Conservation (phyloP, 352 stramenopile genomes). For the Albugo candida region DNA sequence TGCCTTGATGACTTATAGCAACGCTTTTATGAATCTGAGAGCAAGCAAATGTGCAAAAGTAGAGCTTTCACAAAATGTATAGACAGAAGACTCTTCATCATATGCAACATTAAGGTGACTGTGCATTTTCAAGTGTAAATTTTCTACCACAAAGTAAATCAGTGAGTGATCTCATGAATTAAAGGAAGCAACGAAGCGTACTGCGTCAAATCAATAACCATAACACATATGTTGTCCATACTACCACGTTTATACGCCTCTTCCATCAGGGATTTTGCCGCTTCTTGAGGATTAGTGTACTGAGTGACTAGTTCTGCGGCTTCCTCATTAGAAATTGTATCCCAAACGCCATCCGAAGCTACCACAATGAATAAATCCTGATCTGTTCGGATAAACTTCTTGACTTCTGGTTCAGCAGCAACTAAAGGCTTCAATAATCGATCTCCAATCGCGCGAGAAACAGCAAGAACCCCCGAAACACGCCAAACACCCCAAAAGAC, state of each 20-base stretch:
- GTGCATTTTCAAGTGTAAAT: too few relatives aligned
- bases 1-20: too few relatives aligned
- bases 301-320: constrained; percentile 50
- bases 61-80: too few relatives aligned
- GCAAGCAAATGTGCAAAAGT: too few relatives aligned
- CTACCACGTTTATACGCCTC: constrained; percentile 68
- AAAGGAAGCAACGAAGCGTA: too few relatives aligned
- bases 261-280: constrained; percentile 65
- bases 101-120: too few relatives aligned
- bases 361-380: constrained; percentile 74
- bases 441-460: constrained; percentile 85
- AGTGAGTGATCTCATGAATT: too few relatives aligned
- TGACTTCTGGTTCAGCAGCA: constrained; percentile 80
- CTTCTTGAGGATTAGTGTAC: constrained; percentile 41
- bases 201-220: constrained; percentile 83
- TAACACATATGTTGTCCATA: constrained; percentile 82
- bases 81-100: too few relatives aligned
- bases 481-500: constrained; percentile 85
- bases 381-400: constrained; percentile 27
- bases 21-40: too few relatives aligned
- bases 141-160: too few relatives aligned
- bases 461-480: constrained; percentile 85
- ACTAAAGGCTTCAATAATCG: constrained; percentile 84
- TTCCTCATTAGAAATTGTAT: constrained; percentile 80
- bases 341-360: constrained; percentile 84